A percentile compares a stretch with the other conserved stretches of the same genome.
Conservation (phyloP, 148 eudicot genomes). For the Gaultheria prostrata region DNA sequence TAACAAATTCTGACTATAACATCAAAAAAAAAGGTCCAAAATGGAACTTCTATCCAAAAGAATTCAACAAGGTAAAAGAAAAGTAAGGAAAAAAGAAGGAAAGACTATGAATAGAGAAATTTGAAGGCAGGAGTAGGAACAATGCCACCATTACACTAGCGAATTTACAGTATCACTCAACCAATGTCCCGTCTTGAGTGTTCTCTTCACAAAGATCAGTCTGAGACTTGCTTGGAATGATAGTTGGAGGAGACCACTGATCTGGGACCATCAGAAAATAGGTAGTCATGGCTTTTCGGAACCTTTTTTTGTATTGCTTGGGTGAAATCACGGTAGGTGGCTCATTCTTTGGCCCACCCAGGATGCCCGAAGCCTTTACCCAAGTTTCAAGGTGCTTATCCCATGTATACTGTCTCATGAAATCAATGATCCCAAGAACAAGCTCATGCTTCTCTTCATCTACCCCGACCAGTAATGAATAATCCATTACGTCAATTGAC, state of each 20-base stretch:
- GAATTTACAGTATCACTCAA: constrained; percentile 38
- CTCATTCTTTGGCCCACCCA: constrained; percentile 84
- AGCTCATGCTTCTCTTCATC: constrained; percentile 93
- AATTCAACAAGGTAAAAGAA: constrained; percentile 15
- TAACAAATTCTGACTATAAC: constrained; percentile 12
- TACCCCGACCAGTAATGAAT: constrained; percentile 82
- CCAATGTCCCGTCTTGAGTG: constrained; percentile 32
- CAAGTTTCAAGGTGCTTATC: constrained; percentile 98
- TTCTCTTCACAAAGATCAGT: constrained; percentile 56
- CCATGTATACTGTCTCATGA: constrained; percentile 99
- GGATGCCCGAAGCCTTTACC: constrained; percentile 93
- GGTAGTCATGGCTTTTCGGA: constrained; percentile 92
- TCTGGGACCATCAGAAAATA: constrained; percentile 95
- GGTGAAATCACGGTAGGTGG: constrained; percentile 97
- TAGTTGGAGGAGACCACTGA: constrained; percentile 74
- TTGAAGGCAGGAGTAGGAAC: background rate
- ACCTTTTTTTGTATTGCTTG: constrained; percentile 85
- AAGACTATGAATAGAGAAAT: constrained; percentile 3
- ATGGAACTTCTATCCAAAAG: constrained; percentile 25
- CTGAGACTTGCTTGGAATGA: constrained; percentile 53
- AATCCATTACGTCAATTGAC: constrained; percentile 97
- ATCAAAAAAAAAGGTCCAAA: constrained; percentile 7
- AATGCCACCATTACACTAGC: constrained; percentile 14
- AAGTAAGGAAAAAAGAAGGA: constrained; percentile 5
- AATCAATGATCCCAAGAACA: constrained; percentile 92